Percentiles rank a stretch among this genome's conserved stretches.
phyloP scores from a whole-genome alignment of 2,329 filamentous ascomycete species.

The Achaetomium macrosporum region DNA sequence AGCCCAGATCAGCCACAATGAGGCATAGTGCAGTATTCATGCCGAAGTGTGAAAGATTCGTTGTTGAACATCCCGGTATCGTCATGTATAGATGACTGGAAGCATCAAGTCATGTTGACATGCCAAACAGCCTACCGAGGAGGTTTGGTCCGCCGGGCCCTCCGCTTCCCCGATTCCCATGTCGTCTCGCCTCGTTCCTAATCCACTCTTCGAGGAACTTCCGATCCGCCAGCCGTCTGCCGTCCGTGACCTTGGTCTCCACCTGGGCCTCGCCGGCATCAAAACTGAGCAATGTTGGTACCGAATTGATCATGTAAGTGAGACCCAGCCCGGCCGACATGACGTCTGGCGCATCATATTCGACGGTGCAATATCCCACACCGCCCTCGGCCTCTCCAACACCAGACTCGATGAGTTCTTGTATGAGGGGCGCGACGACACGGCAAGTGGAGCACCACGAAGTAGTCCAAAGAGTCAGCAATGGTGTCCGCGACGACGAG shows the following conservation, averaged over 20 bases:
- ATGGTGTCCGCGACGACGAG: conserved; percentile 46
- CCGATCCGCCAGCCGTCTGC: conserved; percentile 42
- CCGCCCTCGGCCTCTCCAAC: conserved; percentile 52
- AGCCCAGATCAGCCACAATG: too few species aligned
- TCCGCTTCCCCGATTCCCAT: conserved; percentile 39
- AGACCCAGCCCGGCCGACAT: conserved; percentile 44
- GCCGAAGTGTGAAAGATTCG: too few species aligned
- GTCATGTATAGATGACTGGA: background rate
- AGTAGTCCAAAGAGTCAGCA: conserved; percentile 57
- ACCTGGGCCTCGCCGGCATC: conserved; percentile 48
- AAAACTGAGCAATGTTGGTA: conserved; percentile 54
- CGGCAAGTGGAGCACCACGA: conserved; percentile 53
- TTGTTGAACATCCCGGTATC: too few species aligned
- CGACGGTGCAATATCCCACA: conserved; percentile 48
- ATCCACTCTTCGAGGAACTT: conserved; percentile 48
- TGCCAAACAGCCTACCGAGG: conserved; percentile 39
- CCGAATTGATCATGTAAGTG: conserved; percentile 52
- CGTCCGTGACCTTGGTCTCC: conserved; percentile 45
- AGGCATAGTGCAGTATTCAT: too few species aligned
- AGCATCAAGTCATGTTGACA: background rate
- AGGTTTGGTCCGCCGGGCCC: conserved; percentile 22
- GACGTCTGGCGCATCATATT: conserved; percentile 54
- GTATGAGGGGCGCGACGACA: conserved; percentile 43
- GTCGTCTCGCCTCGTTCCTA: conserved; percentile 24
- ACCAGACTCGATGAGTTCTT: conserved; percentile 43